These are phyloP conservation scores for Colletotrichum cuscutae DNA, from an alignment of 2,329 filamentous ascomycete genomes.

Conservation along the genomic window DNA sequence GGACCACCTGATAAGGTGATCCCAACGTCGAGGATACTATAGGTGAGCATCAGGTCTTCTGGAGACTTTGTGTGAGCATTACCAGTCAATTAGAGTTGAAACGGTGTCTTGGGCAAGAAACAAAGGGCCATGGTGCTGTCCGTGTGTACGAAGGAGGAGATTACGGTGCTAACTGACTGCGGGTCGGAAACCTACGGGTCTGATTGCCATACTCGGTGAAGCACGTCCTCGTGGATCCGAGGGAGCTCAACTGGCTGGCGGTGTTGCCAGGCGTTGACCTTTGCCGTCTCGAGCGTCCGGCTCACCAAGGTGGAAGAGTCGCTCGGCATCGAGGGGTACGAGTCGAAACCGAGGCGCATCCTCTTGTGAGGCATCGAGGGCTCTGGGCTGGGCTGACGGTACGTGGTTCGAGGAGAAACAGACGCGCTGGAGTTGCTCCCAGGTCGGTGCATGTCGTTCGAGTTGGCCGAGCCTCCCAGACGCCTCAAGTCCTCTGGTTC, in stretches of 20 bases:
- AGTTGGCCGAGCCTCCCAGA: conserved; percentile 43
- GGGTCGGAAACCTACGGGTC: conserved; percentile 59
- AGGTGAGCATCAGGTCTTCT: conserved; percentile 58
- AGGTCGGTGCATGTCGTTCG: conserved; percentile 50
- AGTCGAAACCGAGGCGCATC: conserved; percentile 58
- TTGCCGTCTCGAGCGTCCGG: conserved; percentile 49
- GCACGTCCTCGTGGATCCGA: conserved; percentile 59
- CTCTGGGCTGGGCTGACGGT: conserved; percentile 45
- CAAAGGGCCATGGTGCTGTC: conserved; percentile 53
- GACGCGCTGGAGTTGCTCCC: conserved; percentile 58
- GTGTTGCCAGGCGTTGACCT: conserved; percentile 50
- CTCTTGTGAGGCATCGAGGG: conserved; percentile 56
- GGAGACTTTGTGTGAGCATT: conserved; percentile 48
- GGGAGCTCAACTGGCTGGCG: conserved; percentile 52
- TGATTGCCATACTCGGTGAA: conserved; percentile 60
- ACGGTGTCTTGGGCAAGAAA: conserved; percentile 53
- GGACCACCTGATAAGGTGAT: conserved; percentile 51
- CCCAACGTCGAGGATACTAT: conserved; percentile 54
- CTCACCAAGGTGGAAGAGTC: conserved; percentile 45
- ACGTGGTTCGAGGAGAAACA: conserved; percentile 57
- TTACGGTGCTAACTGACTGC: conserved; percentile 49
- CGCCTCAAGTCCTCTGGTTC: conserved; percentile 59
- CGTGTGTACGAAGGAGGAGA: conserved; percentile 53
- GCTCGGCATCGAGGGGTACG: conserved; percentile 49
- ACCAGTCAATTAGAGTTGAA: conserved; percentile 49